These are phyloP conservation scores for Podaxis sp. DNA, from an alignment of 768 basidiomycete species.

Conservation along the genomic window DNA sequence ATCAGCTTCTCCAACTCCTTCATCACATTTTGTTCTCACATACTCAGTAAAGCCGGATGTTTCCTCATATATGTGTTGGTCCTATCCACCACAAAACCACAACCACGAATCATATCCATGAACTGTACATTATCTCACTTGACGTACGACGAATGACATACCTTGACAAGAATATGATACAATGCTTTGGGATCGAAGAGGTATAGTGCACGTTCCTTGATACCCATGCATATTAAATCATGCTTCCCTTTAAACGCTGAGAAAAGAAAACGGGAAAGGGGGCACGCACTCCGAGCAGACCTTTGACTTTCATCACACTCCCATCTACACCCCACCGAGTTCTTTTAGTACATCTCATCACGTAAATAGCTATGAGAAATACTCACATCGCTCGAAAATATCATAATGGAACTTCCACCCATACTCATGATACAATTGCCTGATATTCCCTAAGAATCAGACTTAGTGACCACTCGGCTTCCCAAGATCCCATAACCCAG, in stretches of 20 bases:
- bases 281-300: constrained; percentile 32
- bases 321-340: constrained; percentile 25
- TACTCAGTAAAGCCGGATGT: constrained; percentile 24
- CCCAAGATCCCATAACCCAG: not conserved
- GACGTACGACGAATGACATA: constrained; percentile 2
- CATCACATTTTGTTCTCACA: not conserved
- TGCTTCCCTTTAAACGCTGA: not conserved
- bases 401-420: constrained; percentile 36
- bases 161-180: constrained; percentile 45
- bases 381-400: constrained; percentile 31
- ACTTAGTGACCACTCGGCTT: not conserved
- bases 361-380: not conserved
- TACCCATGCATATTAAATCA: too few species aligned
- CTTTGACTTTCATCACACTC: constrained; percentile 32
- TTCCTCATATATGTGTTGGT: constrained; percentile 30
- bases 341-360: not conserved
- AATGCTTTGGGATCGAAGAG: constrained; percentile 45
- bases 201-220: constrained; percentile 31
- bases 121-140: not conserved
- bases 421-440: constrained; percentile 29
- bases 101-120: too few species aligned
- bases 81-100: constrained; percentile 26
- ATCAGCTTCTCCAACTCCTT: not conserved
- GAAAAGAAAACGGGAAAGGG: not conserved
- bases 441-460: constrained; percentile 30